phyloP scores from a whole-genome alignment of 208 protist genomes.

The Trichomonas tenax region DNA sequence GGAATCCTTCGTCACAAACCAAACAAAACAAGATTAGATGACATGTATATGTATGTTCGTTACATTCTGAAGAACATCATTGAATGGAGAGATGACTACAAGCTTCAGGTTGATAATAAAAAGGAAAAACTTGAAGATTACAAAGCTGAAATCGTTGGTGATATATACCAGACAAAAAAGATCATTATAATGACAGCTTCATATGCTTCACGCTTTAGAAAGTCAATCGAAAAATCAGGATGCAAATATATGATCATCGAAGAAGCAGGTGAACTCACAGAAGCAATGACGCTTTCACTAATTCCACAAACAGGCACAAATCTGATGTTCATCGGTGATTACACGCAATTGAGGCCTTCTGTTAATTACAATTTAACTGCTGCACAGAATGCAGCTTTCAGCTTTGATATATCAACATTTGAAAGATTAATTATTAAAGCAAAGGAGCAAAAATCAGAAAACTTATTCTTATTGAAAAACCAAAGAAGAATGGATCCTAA shows the following conservation, averaged over 20 bases:
- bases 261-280: background rate
- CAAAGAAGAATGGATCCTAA: conserved; percentile 16
- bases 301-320: background rate
- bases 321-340: background rate
- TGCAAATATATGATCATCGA: background rate
- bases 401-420: background rate
- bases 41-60: background rate
- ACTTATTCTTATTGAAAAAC: background rate
- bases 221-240: background rate
- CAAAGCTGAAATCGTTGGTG: background rate
- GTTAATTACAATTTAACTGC: background rate
- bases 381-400: background rate
- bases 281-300: background rate
- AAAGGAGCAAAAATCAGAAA: background rate
- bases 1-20: background rate
- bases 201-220: background rate
- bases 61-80: background rate
- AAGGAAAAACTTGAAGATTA: background rate
- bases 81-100: background rate
- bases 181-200: background rate
- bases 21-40: background rate
- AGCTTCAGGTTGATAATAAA: background rate
- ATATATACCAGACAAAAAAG: background rate
- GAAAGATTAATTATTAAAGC: background rate
- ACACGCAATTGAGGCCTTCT: background rate